Percentiles rank a stretch among this genome's conserved stretches.
Conservation (phyloP, 345 rosid species). For the Lagerstroemia speciosa region DNA sequence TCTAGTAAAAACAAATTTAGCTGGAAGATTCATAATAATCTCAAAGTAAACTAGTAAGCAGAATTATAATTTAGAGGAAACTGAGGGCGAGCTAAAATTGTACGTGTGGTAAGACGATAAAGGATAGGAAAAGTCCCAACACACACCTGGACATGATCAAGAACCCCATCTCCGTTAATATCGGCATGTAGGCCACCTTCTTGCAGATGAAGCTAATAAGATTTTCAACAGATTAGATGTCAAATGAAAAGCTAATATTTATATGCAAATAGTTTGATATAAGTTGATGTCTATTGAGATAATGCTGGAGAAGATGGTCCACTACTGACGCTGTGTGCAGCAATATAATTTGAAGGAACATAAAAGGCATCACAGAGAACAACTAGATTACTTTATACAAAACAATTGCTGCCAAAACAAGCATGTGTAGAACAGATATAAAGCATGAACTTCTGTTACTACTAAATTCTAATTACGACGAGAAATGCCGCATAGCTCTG, state of each 20-base stretch:
- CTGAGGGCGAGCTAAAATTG: neutral
- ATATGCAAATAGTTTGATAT: neutral
- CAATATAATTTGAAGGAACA: no score
- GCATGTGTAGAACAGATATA: neutral
- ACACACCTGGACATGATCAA: slow-evolving; percentile 94
- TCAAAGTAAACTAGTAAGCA: neutral
- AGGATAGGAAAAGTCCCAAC: slow-evolving; percentile 3
- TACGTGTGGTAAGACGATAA: no score
- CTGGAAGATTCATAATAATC: neutral
- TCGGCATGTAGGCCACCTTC: slow-evolving; percentile 99
- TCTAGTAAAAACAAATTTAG: neutral
- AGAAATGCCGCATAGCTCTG: neutral
- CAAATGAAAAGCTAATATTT: neutral
- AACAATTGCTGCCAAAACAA: neutral
- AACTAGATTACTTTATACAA: no score
- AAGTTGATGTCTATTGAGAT: neutral
- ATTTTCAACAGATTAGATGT: slow-evolving; percentile 12
- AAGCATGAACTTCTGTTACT: neutral
- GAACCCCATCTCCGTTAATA: slow-evolving; percentile 97
- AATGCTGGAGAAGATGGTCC: neutral
- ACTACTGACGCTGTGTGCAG: neutral
- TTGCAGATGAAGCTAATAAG: slow-evolving; percentile 75
- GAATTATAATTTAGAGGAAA: neutral
- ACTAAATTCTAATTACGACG: neutral
- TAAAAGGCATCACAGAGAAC: no score